Conservation (phyloP, 2,329 filamentous ascomycete species). For the Colletotrichum tropicale region DNA sequence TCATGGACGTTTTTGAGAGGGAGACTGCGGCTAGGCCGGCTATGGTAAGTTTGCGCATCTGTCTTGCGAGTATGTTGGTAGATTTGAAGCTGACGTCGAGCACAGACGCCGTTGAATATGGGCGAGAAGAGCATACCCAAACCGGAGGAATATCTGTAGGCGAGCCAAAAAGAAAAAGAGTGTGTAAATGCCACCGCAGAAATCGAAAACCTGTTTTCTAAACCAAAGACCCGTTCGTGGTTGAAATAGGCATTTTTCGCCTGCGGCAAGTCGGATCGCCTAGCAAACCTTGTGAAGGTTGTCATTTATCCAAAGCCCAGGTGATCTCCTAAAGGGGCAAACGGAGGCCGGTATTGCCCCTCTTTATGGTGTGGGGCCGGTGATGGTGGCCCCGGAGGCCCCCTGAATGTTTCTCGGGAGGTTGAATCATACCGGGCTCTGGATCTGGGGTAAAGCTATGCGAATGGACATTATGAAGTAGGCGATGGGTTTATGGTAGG, state of each 20-base stretch:
- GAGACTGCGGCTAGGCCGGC: background rate
- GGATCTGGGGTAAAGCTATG: fast-evolving
- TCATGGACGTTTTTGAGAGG: background rate
- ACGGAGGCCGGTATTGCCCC: background rate
- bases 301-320: background rate
- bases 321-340: background rate
- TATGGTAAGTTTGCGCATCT: background rate
- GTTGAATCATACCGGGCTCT: background rate
- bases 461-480: background rate
- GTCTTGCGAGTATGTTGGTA: background rate
- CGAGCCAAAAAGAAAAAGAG: fast-evolving
- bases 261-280: background rate
- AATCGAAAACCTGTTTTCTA: background rate
- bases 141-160: background rate
- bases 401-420: background rate
- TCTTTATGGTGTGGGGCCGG: background rate
- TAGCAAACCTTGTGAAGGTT: background rate
- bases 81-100: background rate
- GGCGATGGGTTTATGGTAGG: background rate
- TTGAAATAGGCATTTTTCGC: background rate
- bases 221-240: background rate
- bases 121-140: background rate
- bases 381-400: background rate
- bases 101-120: background rate
- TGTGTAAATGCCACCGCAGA: background rate